Base-by-base conservation (phyloP, 2,329 filamentous ascomycete genomes). In the Lecanicillium sp. region DNA sequence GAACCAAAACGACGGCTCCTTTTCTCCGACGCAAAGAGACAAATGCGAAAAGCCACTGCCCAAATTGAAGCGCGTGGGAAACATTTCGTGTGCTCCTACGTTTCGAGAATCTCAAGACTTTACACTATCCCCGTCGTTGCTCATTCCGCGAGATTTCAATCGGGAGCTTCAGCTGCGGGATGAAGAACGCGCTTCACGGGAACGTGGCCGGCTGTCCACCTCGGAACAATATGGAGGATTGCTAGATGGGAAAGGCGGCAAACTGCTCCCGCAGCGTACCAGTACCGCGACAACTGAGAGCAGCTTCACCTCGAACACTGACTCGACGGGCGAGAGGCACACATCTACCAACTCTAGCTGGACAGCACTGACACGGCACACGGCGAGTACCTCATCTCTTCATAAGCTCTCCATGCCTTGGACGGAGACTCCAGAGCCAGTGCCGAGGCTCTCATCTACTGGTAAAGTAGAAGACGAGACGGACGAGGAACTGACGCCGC, bases 71-170 rank as follows among this genome's bases (percentile, higher is more conserved):
- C 61, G 66, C 40, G 52, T 55, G 29, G 63, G 64, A 35, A 63
- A 56, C 22, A 56, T 59, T 18, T 75, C 75, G 3, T 63, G 65
- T 12, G 63, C 66, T 1, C 71, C 68, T 3, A 76, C 67, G 51
- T 78, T 75, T 53, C 71, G 70, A 48, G 76, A 80, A 52, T 70
- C 68, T 0, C 71, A 78, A 40, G 73, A 71, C 12, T 78, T 79
- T 50, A 67, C 63, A 30, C 56, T 80, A 25, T 80, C 77, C 7
- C 77, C 78, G 0, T 73, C 73, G 4, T 62, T 81, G n/a, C 63
- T 81, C 35, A 77, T 81, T 38, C 76, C 78, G 11, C 57, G 63
- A 33, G 77, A 82, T 37, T 78, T 71, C 47, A 67, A 73, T 37
- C 65, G 71, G 44, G 67, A 77, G 47, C 71, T 78, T 63, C 53